phyloP scores from a whole-genome alignment of 2,329 filamentous ascomycete species.

The Penicillium crustosum region DNA sequence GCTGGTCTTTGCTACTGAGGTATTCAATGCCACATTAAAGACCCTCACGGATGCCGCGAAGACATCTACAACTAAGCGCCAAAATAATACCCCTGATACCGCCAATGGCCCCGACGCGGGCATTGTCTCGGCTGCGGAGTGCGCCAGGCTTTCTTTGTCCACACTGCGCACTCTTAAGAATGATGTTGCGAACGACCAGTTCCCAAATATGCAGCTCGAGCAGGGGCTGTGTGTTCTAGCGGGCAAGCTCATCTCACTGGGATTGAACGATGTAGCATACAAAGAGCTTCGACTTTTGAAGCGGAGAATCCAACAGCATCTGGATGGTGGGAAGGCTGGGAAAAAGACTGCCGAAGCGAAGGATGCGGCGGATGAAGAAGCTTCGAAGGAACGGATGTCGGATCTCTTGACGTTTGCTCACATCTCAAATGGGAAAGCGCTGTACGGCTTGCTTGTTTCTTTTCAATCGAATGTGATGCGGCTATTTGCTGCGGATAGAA shows the following conservation, averaged over 20 bases:
- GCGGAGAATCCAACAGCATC: constrained; percentile 35
- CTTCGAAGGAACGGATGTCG: constrained; percentile 37
- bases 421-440: constrained; percentile 24
- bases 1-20: constrained; percentile 46
- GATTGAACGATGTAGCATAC: constrained; percentile 42
- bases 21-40: constrained; percentile 48
- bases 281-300: constrained; percentile 44
- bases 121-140: constrained; percentile 39
- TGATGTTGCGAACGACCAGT: constrained; percentile 25
- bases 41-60: constrained; percentile 43
- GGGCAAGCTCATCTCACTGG: constrained; percentile 43
- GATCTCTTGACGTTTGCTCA: constrained; percentile 40
- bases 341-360: constrained; percentile 18
- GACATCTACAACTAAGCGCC: constrained; percentile 16
- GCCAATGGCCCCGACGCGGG: constrained; percentile 24
- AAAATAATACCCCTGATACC: constrained; percentile 24
- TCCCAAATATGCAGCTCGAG: constrained; percentile 43
- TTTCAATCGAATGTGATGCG: constrained; percentile 45
- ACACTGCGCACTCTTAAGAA: constrained; percentile 39
- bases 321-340: constrained; percentile 25
- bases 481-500: constrained; percentile 37
- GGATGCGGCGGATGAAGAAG: constrained; percentile 28
- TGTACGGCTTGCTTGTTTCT: constrained; percentile 37
- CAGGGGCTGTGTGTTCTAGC: constrained; percentile 45
- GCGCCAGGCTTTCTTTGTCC: constrained; percentile 41